Base-by-base conservation (phyloP, 2,329 filamentous ascomycete genomes). In the Piedraia hortae region DNA sequence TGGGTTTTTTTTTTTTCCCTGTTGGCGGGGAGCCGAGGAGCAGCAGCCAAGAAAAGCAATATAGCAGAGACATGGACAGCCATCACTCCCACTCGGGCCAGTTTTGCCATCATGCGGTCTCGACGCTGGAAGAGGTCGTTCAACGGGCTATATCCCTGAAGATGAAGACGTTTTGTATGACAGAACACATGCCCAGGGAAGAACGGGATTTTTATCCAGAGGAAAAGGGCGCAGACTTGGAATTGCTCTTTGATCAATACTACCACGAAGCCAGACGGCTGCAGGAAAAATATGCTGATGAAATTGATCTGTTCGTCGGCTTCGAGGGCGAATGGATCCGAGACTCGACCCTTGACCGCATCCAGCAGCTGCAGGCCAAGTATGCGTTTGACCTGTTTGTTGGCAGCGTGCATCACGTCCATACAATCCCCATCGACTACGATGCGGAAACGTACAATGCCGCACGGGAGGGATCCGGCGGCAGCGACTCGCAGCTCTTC, bases 21-120 rank as follows among this genome's bases (percentile, higher is more conserved):
- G n/a, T n/a, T n/a, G n/a, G n/a, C n/a, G n/a, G n/a, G n/a, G n/a
- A n/a, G n/a, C n/a, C n/a, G n/a, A n/a, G n/a, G n/a, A n/a, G n/a
- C n/a, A n/a, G n/a, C n/a, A n/a, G n/a, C n/a, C n/a, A n/a, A n/a
- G n/a, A n/a, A n/a, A n/a, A n/a, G n/a, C n/a, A n/a, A n/a, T n/a
- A n/a, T n/a, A n/a, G n/a, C n/a, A n/a, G n/a, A n/a, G n/a, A 88
- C 85, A n/a, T n/a, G n/a, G n/a, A n/a, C n/a, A n/a, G n/a, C 4
- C 88, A 93, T 54, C 85, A 97, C 48, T 89, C 77, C 40, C 85
- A 97, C 50, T 93, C 85, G 16, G 85, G 85, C 31, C 75, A 97
- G 44, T 97, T 97, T 53, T 97, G 85, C 51, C 68, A 68, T 6
- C 85, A 97, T 51, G 85, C 85, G 22, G 65, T 70, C 41, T 65